phyloP scores from a whole-genome alignment of 768 basidiomycete genomes.

The Crassisporium funariophilum region DNA sequence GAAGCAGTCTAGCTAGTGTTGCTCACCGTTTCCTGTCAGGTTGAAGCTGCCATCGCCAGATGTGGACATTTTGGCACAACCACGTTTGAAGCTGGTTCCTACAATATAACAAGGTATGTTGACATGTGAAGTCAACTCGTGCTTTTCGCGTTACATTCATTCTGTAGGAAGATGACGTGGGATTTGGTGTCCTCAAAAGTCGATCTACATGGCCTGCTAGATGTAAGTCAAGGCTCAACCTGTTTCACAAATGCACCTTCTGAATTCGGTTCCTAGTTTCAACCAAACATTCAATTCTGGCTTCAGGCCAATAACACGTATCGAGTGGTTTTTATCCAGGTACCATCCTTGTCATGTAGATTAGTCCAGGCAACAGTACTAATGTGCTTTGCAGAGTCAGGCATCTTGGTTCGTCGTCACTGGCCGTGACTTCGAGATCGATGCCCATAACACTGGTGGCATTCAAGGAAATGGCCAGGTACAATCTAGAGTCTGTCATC shows the following conservation, averaged over 20 bases:
- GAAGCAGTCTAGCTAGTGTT: not conserved
- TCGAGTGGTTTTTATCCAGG: slow-evolving; percentile 65
- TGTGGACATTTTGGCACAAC: slow-evolving; percentile 52
- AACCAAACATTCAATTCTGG: slow-evolving; percentile 58
- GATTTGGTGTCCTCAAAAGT: slow-evolving; percentile 44
- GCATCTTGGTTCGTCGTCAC: slow-evolving; percentile 68
- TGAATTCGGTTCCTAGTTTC: slow-evolving; percentile 40
- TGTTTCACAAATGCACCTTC: not conserved
- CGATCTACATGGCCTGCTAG: slow-evolving; percentile 47
- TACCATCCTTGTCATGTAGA: too few species aligned
- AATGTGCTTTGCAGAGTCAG: slow-evolving; percentile 45
- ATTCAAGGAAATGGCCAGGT: slow-evolving; percentile 64
- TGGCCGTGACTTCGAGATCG: slow-evolving; percentile 54
- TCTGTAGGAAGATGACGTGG: slow-evolving; percentile 55
- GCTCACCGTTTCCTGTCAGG: slow-evolving; percentile 27
- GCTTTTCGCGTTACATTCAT: not conserved
- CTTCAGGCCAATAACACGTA: slow-evolving; percentile 55
- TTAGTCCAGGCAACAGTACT: too few species aligned
- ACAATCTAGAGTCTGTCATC: not conserved
- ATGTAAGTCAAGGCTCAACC: slow-evolving; percentile 28
- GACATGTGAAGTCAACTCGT: not conserved
- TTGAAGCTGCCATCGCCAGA: slow-evolving; percentile 47
- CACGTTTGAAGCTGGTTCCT: slow-evolving; percentile 45
- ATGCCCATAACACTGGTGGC: slow-evolving; percentile 57
- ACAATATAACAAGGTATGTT: slow-evolving; percentile 52